Conservation (phyloP, 2,329 filamentous ascomycete species). For the Biscogniauxia mediterranea region DNA sequence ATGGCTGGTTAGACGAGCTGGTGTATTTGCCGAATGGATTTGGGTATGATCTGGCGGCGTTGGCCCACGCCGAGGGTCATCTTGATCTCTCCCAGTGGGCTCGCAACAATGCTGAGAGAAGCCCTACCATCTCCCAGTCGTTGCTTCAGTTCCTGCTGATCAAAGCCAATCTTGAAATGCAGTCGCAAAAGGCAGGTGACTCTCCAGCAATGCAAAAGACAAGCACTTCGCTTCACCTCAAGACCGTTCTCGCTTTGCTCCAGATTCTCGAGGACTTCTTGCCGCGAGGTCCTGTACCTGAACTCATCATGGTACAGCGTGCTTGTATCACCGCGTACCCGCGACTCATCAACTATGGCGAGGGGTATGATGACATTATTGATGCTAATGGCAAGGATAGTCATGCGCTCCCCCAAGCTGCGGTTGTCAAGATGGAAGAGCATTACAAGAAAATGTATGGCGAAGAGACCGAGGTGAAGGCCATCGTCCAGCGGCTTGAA, state of each 20-base stretch:
- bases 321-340: constrained; percentile 91
- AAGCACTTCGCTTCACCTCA: constrained; percentile 76
- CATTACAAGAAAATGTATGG: constrained; percentile 98
- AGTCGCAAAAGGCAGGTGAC: constrained; percentile 69
- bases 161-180: constrained; percentile 78
- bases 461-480: constrained; percentile 79
- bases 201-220: constrained; percentile 53
- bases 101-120: constrained; percentile 64
- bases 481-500: constrained; percentile 81
- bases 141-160: constrained; percentile 79
- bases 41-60: constrained; percentile 80
- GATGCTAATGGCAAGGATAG: constrained; percentile 78
- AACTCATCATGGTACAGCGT: constrained; percentile 78
- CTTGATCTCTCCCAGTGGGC: constrained; percentile 83
- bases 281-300: constrained; percentile 57
- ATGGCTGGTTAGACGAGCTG: constrained; percentile 81
- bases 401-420: constrained; percentile 75
- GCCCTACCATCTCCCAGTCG: constrained; percentile 65
- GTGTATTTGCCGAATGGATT: constrained; percentile 79
- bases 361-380: constrained; percentile 88
- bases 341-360: constrained; percentile 91
- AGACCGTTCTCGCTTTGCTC: constrained; percentile 79
- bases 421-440: constrained; percentile 92
- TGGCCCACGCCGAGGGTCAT: constrained; percentile 77
- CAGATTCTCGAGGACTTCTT: constrained; percentile 73